Evolutionary conservation across 208 protist species (phyloP).

Genomic region (Phytomonas francai): DNA sequence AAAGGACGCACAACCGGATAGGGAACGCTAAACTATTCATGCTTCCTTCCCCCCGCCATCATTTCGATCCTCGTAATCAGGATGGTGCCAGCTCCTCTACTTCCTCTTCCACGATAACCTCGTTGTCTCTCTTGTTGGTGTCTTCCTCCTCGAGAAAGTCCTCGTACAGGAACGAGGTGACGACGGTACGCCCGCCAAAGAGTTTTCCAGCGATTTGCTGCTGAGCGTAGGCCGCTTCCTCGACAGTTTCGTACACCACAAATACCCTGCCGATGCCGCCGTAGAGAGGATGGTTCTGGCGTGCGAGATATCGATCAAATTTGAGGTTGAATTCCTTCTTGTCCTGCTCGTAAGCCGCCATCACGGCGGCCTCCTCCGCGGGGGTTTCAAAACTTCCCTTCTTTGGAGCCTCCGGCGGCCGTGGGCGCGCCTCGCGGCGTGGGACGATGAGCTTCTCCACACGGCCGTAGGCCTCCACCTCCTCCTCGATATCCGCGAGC

Average conservation of each 20-base stretch:
- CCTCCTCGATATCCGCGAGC: conserved; percentile 61
- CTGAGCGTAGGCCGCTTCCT: conserved; percentile 79
- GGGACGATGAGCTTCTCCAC: conserved; percentile 77
- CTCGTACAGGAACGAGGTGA: conserved; percentile 86
- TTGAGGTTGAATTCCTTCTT: conserved; percentile 41
- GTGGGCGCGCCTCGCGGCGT: conserved; percentile 48
- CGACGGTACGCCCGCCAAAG: conserved; percentile 79
- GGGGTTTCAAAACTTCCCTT: conserved; percentile 9
- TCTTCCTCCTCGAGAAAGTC: conserved; percentile 19
- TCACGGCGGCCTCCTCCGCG: conserved; percentile 22
- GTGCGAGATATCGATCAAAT: conserved; percentile 45
- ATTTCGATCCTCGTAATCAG: too few relatives aligned
- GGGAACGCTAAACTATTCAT: too few relatives aligned
- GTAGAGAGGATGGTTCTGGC: conserved; percentile 74
- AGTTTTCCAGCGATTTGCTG: conserved; percentile 70
- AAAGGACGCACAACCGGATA: too few relatives aligned
- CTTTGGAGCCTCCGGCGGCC: conserved; percentile 45
- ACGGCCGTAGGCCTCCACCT: conserved; percentile 79
- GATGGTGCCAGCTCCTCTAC: neutral
- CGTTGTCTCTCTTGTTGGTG: conserved; percentile 5
- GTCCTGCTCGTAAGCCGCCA: conserved; percentile 28
- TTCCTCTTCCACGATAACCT: neutral
- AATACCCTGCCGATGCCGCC: conserved; percentile 80
- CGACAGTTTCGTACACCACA: conserved; percentile 80
- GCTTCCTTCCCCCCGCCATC: too few relatives aligned